Base-by-base conservation (phyloP, 176 grass and related monocot genomes). In the Bothriochloa decipiens region DNA sequence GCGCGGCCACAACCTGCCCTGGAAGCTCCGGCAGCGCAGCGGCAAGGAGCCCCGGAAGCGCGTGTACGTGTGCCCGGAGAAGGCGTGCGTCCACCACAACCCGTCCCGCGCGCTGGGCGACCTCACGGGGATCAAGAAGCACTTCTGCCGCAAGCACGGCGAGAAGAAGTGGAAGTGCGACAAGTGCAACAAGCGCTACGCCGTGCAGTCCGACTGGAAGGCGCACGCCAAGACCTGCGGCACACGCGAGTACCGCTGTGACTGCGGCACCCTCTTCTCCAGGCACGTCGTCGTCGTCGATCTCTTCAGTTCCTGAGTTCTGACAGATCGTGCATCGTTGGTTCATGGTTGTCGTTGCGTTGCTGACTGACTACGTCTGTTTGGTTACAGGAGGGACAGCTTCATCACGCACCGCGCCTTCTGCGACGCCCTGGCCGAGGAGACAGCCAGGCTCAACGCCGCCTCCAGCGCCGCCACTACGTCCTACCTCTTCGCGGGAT, bases 81-180 rank as follows among this genome's bases (percentile, higher is more conserved):
- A 72, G 62, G 88, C 75, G 82, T 97, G 95, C 79, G 86, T 97
- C 29, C 95, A 97, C 87, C 92, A 97, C 89, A 95, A 97, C 87
- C 92, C 95, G 4, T 16, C 77, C 0, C 69, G 96, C 8, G 96
- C 95, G 3, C 92, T 97, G 0, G 95, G 95, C 11, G 95, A 97
- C 83, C 92, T 97, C 32, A 97, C 95, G 1, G 96, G 93, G 3
- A 98, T 98, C 89, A 98, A 98, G 91, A 98, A 98, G 72, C 95
- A 98, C 87, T 98, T 93, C 91, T 93, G 95, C 89, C 85, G 95
- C 15, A 98, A 98, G 91, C 95, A 98, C 75, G 95, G 95, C 28
- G 95, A 98, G 91, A 98, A 98, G 89, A 95, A 95, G 88, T 98
- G 95, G 95, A 98, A 98, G 87, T 98, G 95, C 84, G 92, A 98